Base-by-base conservation (phyloP, 2,329 filamentous ascomycete species). In the Cladosporium phlei region DNA sequence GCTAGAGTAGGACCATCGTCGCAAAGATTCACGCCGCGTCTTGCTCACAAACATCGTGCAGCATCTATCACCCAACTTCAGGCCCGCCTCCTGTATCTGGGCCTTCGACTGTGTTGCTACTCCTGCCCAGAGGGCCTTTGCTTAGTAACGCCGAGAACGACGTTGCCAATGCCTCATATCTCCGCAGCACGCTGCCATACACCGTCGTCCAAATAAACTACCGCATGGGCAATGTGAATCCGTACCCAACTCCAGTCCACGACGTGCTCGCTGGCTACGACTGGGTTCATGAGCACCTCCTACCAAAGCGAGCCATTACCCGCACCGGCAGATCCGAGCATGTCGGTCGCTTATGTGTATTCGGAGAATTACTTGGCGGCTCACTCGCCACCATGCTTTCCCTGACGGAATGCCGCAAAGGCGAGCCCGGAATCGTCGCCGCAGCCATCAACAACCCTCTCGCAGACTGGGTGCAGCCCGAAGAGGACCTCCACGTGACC, bases 281-380 rank as follows among this genome's bases (percentile, higher is more conserved):
- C 57, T 76, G 72, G 71, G 58, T 73, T 4, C 51, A 64, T 17
- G 55, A 67, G 14, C 66, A 73, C 50, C 53, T 66, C 8, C 52
- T 66, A 1, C 55, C 59, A 9, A 59, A 52, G 42, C 57, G 56
- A 19, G 42, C 58, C 10, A 55, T 59, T 33, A 19, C 51, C 3
- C 57, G 58, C 5, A 46, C 52, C 11, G 60, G 59, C 28, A 57
- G 59, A 9, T 52, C 56, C 4, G 51, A 55, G 17, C 54, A 51
- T 40, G 52, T 62, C 7, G 61, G 64, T 22, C 59, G 60, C 12
- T 46, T 75, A 4, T 71, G 67, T 14, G 66, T 75, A 3, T 70
- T 67, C 51, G 74, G 74, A 19, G 68, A 75, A 54, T 64, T 74
- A 5, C 39, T 74, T 6, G 74, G 74, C 7, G 74, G 69, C 35